These are phyloP conservation scores for Pichia ethanolica DNA, from an alignment of 805 yeast genomes.

Conservation along the genomic window DNA sequence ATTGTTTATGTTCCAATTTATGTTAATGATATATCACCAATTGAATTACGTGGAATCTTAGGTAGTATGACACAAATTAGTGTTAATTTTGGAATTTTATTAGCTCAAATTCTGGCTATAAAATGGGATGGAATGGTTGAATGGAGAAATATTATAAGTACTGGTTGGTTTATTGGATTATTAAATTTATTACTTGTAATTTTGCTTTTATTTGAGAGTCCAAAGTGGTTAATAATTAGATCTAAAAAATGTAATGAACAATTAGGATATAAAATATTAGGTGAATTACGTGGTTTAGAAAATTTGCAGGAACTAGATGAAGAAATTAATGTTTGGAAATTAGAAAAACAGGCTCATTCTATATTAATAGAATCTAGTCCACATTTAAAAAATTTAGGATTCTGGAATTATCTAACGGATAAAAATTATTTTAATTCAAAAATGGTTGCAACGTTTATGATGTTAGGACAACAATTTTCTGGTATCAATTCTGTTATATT, in stretches of 20 bases:
- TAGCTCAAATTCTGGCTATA: constrained; percentile 72
- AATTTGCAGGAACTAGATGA: constrained; percentile 4
- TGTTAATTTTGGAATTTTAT: constrained; percentile 75
- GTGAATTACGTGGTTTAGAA: constrained; percentile 32
- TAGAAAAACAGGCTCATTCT: constrained; percentile 20
- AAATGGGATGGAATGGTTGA: constrained; percentile 52
- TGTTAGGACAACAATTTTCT: constrained; percentile 82
- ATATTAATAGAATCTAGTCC: constrained; percentile 19
- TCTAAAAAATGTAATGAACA: constrained; percentile 32
- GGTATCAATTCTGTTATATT: constrained; percentile 91
- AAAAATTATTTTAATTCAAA: constrained; percentile 51
- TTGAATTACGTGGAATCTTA: constrained; percentile 58
- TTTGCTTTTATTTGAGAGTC: constrained; percentile 60
- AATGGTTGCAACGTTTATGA: constrained; percentile 59
- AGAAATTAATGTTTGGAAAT: constrained; percentile 27
- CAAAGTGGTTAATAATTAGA: constrained; percentile 61
- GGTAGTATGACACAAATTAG: constrained; percentile 89
- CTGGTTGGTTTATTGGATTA: constrained; percentile 50
- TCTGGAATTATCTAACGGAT: constrained; percentile 41
- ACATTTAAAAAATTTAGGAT: constrained; percentile 17
- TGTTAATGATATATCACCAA: constrained; percentile 75
- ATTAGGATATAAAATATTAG: constrained; percentile 19
- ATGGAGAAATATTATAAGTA: constrained; percentile 70
- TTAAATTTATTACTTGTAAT: constrained; percentile 37
- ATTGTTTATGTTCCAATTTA: constrained; percentile 80